Percentiles rank a stretch among this genome's conserved stretches.
phyloP scores from a whole-genome alignment of 139 green algal genomes.

The Micromonas commoda region DNA sequence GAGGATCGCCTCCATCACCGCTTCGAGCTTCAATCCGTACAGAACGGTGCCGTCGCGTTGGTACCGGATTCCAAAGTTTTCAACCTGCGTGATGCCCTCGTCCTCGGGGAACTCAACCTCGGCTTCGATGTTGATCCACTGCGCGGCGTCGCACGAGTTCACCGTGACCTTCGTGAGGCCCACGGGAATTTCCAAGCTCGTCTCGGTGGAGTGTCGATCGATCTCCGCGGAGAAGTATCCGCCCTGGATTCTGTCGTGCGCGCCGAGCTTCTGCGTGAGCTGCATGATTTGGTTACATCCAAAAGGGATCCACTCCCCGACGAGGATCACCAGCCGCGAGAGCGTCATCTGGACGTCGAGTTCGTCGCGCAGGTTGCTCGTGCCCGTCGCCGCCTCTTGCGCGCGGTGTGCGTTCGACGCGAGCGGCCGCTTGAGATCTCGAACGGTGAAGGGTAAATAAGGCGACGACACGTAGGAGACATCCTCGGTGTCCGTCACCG shows the following conservation, averaged over 20 bases:
- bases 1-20: slow-evolving; percentile 20
- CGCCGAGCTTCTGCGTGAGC: slow-evolving; percentile 22
- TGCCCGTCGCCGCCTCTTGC: neutral
- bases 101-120: slow-evolving; percentile 28
- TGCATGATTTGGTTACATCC: slow-evolving; percentile 23
- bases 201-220: slow-evolving; percentile 5
- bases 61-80: slow-evolving; percentile 26
- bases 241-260: slow-evolving; percentile 4
- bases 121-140: slow-evolving; percentile 27
- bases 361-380: slow-evolving; percentile 21
- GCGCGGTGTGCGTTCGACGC: slow-evolving; percentile 24
- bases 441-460: neutral
- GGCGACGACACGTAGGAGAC: slow-evolving; percentile 32
- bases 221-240: slow-evolving; percentile 17
- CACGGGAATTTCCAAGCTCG: slow-evolving; percentile 7
- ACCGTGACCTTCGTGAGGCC: slow-evolving; percentile 3
- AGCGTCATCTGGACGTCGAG: slow-evolving; percentile 24
- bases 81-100: slow-evolving; percentile 27
- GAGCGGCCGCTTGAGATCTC: neutral
- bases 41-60: slow-evolving; percentile 7
- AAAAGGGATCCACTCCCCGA: slow-evolving; percentile 27
- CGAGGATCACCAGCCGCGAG: slow-evolving; percentile 6
- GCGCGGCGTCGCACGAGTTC: slow-evolving; percentile 5
- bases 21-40: slow-evolving; percentile 21
- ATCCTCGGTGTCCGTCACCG: slow-evolving; percentile 25